Base-by-base conservation (phyloP, 352 stramenopile genomes). In the Globisporangium paroecandrum region DNA sequence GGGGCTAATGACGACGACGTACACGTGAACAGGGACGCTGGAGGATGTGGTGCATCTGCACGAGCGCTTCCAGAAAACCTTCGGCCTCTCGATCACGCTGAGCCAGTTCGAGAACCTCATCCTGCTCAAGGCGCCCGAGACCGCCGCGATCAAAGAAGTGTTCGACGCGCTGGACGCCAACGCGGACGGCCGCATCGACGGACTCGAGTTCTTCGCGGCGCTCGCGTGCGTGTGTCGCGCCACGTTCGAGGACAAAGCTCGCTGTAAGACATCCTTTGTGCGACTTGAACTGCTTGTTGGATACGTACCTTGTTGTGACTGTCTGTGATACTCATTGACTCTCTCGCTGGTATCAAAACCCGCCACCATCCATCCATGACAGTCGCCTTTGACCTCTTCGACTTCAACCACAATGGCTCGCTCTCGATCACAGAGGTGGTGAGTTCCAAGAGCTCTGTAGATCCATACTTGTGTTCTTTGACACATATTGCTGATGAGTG, bases 341-440 rank as follows among this genome's bases (percentile, higher is more conserved):
- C 38, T 46, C 38, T 18, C 38, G 10, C 10, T 46, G 10, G 38
- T 20, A 46, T 46, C 12, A 46, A 46, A n/a, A 59, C 27, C 41
- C 15, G 41, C 27, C 25, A 25, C 13, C 7, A 32, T 13, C 29
- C 53, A 38, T 58, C 34, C n/a, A 22, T 66, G 18, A 27, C 60
- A 90, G 83, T 89, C 66, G 80, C 81, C 1, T 91, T 91, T 65
- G 81, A 89, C 41, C 72, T 93, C 32, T 93, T 92, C 53, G 87
- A 95, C 65, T 93, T 93, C 70, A 92, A 94, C 61, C 65, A 77
- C 56, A 93, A 92, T 66, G 84, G 82, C 3, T 91, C 79, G 29
- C 69, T 95, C 12, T 94, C 85, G 12, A 66, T 84, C 38, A 87
- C 83, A 1, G 87, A 95, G 65, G 72, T 94, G 58, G 82, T 90